phyloP scores from a whole-genome alignment of 768 basidiomycete species.

The Suillus alpinus region DNA sequence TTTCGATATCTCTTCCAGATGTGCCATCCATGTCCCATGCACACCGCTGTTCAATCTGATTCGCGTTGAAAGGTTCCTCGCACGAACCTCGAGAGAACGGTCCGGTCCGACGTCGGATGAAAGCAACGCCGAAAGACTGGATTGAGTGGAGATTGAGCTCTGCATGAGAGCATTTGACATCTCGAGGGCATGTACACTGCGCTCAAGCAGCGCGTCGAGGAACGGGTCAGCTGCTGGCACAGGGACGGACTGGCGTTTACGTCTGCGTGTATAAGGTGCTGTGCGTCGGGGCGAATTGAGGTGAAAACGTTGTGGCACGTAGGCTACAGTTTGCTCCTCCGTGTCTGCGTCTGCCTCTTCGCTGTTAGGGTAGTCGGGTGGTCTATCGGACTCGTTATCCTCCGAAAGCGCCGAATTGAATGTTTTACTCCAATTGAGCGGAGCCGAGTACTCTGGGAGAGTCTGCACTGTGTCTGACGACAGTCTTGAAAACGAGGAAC shows the following conservation, averaged over 20 bases:
- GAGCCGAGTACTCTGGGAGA: conserved; percentile 57
- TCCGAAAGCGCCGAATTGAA: conserved; percentile 19
- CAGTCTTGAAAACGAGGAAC: conserved; percentile 51
- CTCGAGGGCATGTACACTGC: conserved; percentile 82
- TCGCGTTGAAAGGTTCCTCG: conserved; percentile 49
- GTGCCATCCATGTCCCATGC: conserved; percentile 62
- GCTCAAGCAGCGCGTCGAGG: conserved; percentile 74
- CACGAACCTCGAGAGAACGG: conserved; percentile 43
- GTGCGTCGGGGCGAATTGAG: conserved; percentile 35
- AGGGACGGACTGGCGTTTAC: conserved; percentile 26
- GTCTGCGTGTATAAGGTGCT: conserved; percentile 19
- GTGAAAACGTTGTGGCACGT: conserved; percentile 26
- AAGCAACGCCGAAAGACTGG: conserved; percentile 49
- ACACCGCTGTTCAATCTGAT: conserved; percentile 44
- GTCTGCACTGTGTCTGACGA: conserved; percentile 67
- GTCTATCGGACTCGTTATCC: conserved; percentile 49
- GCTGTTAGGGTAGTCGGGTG: conserved; percentile 76
- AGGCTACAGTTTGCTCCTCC: conserved; percentile 34
- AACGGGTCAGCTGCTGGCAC: conserved; percentile 43
- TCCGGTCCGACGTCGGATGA: conserved; percentile 47
- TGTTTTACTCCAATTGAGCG: conserved; percentile 22
- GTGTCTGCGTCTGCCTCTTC: conserved; percentile 76
- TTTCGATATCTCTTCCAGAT: conserved; percentile 62
- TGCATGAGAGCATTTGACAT: conserved; percentile 80
- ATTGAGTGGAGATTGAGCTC: conserved; percentile 70